Evolutionary conservation across 2,329 filamentous ascomycete species (phyloP), one percentile per base, ranked within the genome.

Genomic region (Colletotrichum sp.): DNA sequence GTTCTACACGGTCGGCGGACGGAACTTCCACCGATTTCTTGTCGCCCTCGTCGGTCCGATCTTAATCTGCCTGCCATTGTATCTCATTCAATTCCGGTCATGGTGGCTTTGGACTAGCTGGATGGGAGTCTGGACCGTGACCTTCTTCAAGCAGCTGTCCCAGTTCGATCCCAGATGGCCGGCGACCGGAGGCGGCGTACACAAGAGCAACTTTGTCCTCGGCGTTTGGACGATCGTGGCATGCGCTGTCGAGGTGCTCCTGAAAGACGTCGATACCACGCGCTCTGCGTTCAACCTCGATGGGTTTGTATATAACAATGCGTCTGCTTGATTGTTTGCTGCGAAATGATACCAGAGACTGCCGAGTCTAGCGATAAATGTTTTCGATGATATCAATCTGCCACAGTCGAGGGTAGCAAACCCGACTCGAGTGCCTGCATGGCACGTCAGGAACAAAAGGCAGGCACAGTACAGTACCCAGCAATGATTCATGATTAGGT

Each of bases 201-300:
- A 80, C 36, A 78, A 72, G 61, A 77, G 78, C 27, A 80, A 80
- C 29, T 80, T 80, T 9, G 22, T 78, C 3, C 77, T 80, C 4
- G 79, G 79, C 0, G 65, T 78, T 1, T 80, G 79, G 79, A 80
- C 79, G 0, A 71, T 78, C 29, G 36, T 75, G 3, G 78, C 70
- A 2, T 78, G 75, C 52, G 75, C 78, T 4, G 72, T 82, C 12
- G 80, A 80, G 64, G 79, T 79, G n/a, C 67, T 78, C 19, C 49
- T 74, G 9, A 76, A 71, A 6, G 70, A 74, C 5, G 61, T 67
- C 4, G 59, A 63, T 2, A 63, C 44, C 15, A 44, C 22, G 32
- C 16, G 29, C 4, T 12, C 16, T 27, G 9, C 68, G 2, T n/a
- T 70, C n/a, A 34, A 63, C n/a, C 32, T 63, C 4, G 59, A 63